Percentiles rank a stretch among this genome's conserved stretches.
These are phyloP conservation scores for Taphrina confusa DNA, from an alignment of 1,139 yeast genomes.

Conservation along the genomic window DNA sequence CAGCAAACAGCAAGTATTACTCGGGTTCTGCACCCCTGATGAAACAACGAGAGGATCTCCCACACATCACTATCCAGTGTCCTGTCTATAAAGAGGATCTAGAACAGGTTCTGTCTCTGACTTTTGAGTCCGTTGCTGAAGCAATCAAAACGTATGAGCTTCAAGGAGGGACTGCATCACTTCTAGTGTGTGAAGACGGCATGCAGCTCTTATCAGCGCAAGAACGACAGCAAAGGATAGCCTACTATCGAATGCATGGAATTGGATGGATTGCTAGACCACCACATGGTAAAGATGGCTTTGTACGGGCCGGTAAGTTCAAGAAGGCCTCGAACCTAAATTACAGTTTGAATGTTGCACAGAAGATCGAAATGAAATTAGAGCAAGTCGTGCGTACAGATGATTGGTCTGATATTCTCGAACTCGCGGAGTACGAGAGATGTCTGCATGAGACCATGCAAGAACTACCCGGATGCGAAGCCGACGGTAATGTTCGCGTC, in stretches of 20 bases:
- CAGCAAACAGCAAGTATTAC: constrained; percentile 37
- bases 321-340: constrained; percentile 40
- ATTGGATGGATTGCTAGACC: constrained; percentile 40
- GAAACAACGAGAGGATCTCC: constrained; percentile 30
- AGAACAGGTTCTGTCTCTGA: constrained; percentile 36
- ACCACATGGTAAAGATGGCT: constrained; percentile 39
- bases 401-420: constrained; percentile 31
- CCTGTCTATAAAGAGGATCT: constrained; percentile 39
- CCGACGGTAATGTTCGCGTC: constrained; percentile 38
- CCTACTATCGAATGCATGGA: constrained; percentile 37
- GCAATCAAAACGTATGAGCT: constrained; percentile 38
- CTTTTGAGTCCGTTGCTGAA: constrained; percentile 31
- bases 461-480: constrained; percentile 29
- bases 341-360: constrained; percentile 37
- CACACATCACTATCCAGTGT: constrained; percentile 38
- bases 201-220: constrained; percentile 33
- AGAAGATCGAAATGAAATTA: constrained; percentile 37
- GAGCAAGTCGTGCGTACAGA: constrained; percentile 28
- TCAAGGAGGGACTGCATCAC: constrained; percentile 38
- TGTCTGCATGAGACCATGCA: constrained; percentile 21
- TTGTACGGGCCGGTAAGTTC: constrained; percentile 39
- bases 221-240: constrained; percentile 32
- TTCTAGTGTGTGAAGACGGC: constrained; percentile 38
- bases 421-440: constrained; percentile 14
- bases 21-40: constrained; percentile 36